These are phyloP conservation scores for Cladorrhinum sp. DNA, from an alignment of 2,329 filamentous ascomycete genomes.

Conservation along the genomic window DNA sequence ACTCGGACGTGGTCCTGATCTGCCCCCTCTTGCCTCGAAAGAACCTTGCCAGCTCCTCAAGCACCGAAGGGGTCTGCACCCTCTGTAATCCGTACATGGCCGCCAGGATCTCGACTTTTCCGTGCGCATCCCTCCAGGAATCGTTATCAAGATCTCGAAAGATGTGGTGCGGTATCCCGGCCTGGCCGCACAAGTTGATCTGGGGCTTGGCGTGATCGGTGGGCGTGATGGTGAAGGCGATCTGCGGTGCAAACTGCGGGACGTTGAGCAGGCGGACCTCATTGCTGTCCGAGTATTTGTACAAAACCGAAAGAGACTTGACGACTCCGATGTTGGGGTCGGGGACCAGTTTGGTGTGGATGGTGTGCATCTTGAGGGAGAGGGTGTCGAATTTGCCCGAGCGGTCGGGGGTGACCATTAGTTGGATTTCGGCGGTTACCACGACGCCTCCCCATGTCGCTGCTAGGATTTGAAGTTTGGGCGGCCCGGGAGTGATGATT, in stretches of 20 bases:
- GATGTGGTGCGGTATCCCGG: not conserved
- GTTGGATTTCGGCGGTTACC: not conserved
- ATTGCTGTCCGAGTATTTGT: not conserved
- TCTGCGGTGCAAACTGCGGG: not conserved
- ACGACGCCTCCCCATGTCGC: conserved; percentile 1
- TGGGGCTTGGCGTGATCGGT: not conserved
- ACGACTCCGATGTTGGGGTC: not conserved
- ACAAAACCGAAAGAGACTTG: not conserved
- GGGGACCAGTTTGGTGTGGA: not conserved
- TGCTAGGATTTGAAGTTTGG: not conserved
- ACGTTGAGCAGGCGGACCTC: not conserved
- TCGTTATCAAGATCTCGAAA: not conserved
- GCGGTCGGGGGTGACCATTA: not conserved
- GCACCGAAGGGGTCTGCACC: not conserved
- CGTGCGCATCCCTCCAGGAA: not conserved
- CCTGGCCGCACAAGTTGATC: not conserved
- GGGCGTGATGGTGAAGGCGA: not conserved
- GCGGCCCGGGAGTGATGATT: not conserved
- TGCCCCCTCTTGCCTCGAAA: conserved; percentile 1
- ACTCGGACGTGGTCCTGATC: not conserved
- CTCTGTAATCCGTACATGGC: not conserved
- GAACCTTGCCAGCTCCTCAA: not conserved
- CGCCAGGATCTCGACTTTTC: not conserved
- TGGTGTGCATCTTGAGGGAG: not conserved
- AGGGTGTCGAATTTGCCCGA: not conserved